A percentile compares a stretch with the other conserved stretches of the same genome.
These are phyloP conservation scores for Phytophthora colocasiae DNA, from an alignment of 352 stramenopile species.

Conservation along the genomic window DNA sequence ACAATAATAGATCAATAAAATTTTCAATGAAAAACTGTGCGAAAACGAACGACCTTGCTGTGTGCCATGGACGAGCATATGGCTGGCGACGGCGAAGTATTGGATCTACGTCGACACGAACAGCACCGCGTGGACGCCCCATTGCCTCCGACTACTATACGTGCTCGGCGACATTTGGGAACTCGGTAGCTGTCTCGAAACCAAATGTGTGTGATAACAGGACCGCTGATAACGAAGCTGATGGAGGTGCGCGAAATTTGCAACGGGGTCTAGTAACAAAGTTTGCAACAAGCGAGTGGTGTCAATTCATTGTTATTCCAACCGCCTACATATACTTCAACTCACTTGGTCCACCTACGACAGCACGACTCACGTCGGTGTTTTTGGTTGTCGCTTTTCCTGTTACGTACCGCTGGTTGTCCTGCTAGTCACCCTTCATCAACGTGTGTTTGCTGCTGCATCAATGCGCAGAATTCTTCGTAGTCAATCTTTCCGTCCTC, in stretches of 20 bases:
- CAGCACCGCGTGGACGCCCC: constrained; percentile 10
- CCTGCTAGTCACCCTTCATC: background rate
- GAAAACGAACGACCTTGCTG: constrained; percentile 3
- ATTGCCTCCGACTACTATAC: constrained; percentile 2
- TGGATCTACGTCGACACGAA: constrained; percentile 11
- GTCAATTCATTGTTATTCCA: background rate
- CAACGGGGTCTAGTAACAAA: background rate
- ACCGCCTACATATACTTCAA: background rate
- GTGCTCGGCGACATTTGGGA: constrained; percentile 21
- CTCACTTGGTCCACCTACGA: background rate
- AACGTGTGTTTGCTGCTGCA: constrained; percentile 41
- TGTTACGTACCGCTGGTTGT: too few relatives aligned
- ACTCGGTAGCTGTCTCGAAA: constrained; percentile 19
- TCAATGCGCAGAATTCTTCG: constrained; percentile 80
- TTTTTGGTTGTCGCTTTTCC: too few relatives aligned
- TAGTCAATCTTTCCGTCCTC: constrained; percentile 89
- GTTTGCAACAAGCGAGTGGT: background rate
- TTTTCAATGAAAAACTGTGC: constrained; percentile 14
- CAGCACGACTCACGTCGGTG: background rate
- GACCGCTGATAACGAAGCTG: background rate
- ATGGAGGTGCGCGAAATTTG: background rate
- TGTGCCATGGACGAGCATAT: constrained; percentile 7
- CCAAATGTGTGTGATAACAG: constrained; percentile 2
- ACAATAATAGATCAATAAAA: background rate
- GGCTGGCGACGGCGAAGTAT: constrained; percentile 13